Evolutionary conservation across 257 asterid genomes (phyloP), one percentile per base, ranked within the genome.

Genomic region (Oldenlandia corymbosa): DNA sequence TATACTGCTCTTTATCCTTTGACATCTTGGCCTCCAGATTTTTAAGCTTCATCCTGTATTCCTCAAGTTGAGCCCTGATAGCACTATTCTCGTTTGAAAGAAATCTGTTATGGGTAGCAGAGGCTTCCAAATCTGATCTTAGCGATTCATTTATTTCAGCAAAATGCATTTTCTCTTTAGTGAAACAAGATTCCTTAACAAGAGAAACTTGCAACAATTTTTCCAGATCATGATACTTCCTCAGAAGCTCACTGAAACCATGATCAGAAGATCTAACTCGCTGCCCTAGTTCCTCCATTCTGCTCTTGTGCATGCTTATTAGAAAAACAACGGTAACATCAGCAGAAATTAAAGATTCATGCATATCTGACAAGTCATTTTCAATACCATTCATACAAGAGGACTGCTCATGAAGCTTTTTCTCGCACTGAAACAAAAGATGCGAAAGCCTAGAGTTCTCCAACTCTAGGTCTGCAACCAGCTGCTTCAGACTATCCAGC

Each of bases 401-500:
- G 50, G 63, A 37, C 57, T 76, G 65, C 56, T 64, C 69, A 74
- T 74, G 72, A 66, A 85, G 79, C 61, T 78, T 73, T 62, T 77
- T 86, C 10, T 68, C 78, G 48, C 75, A 84, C 81, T 76, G 85
- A 78, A 36, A 69, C 69, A 83, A 69, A 55, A 76, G 85, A 69
- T 55, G 74, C 68, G 72, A 52, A 49, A 83, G 86, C 68, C 82
- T 81, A 49, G 80, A 80, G 66, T 79, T 92, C 76, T 89, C 95
- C 73, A 60, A 34, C 72, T 85, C 91, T 32, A 83, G 81, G 70
- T 80, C 79, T 28, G 79, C 73, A 52, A 72, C 81, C 67, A 80
- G 76, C 66, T 79, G 81, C 79, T 72, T 81, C 52, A 75, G 72
- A 67, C 61, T 78, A 66, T 69, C 60, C 71, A 88, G 67, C 62